A percentile compares a stretch with the other conserved stretches of the same genome.
Evolutionary conservation across 228 moss, liverwort and hornwort species (phyloP).

Genomic region (Sphagnum fallax): DNA sequence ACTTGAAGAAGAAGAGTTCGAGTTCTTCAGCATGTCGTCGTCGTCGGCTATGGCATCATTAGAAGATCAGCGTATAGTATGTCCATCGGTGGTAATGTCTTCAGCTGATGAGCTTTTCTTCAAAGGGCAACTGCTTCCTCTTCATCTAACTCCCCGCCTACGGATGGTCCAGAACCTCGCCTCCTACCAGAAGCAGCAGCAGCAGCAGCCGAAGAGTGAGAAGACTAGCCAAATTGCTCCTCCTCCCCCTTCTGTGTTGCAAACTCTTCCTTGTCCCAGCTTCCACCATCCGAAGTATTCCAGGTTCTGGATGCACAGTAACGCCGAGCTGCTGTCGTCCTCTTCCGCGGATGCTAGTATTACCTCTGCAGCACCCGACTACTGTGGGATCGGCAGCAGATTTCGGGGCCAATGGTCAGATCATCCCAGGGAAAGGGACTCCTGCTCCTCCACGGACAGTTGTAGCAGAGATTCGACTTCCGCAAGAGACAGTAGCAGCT

Average conservation of each 20-base stretch:
- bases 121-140: slow-evolving; percentile 43
- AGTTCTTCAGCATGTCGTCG: too few species aligned
- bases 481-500: slow-evolving; percentile 36
- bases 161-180: slow-evolving; percentile 59
- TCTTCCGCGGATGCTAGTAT: too few species aligned
- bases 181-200: slow-evolving; percentile 19
- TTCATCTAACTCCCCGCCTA: slow-evolving; percentile 50
- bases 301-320: slow-evolving; percentile 14
- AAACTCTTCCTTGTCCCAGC: slow-evolving; percentile 22
- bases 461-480: slow-evolving; percentile 19
- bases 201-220: not conserved
- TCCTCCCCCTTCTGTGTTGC: not conserved
- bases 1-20: too few species aligned
- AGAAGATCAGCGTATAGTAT: too few species aligned
- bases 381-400: slow-evolving; percentile 3
- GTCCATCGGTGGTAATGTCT: slow-evolving; percentile 17
- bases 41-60: too few species aligned
- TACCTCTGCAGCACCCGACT: not conserved
- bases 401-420: slow-evolving; percentile 50
- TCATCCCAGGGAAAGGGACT: slow-evolving; percentile 30
- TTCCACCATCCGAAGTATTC: slow-evolving; percentile 40
- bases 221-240: slow-evolving; percentile 14
- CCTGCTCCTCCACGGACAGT: slow-evolving; percentile 30
- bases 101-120: slow-evolving; percentile 59
- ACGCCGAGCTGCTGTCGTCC: not conserved